Evolutionary conservation across 129 eudicot genomes (phyloP).

Genomic region (Helianthus tuberosus): DNA sequence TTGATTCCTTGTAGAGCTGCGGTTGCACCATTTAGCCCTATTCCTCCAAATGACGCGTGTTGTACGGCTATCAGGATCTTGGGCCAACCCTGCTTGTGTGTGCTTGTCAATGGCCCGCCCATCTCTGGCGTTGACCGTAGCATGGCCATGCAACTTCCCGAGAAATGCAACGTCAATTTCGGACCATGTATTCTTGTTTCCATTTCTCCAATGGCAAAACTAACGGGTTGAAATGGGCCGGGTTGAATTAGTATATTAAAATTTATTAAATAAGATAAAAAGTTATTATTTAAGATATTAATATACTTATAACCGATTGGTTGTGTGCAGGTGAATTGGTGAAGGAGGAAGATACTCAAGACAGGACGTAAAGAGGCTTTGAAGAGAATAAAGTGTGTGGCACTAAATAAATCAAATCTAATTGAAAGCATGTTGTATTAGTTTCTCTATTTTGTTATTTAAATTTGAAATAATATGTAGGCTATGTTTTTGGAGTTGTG

Average conservation of each 20-base stretch:
- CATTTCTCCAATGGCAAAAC: not conserved
- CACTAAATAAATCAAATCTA: conserved; percentile 29
- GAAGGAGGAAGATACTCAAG: conserved; percentile 18
- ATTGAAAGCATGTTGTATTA: conserved; percentile 28
- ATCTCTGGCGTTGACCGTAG: conserved; percentile 90
- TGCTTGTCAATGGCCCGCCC: conserved; percentile 95
- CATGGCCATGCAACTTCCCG: conserved; percentile 95
- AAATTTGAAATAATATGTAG: conserved; percentile 12
- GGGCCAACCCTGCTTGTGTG: conserved; percentile 94
- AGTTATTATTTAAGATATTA: not conserved
- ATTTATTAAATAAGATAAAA: too few species aligned
- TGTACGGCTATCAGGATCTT: conserved; percentile 74
- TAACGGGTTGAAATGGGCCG: not conserved
- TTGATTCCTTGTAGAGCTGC: conserved; percentile 87
- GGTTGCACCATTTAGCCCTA: conserved; percentile 83
- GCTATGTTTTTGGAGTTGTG: not conserved
- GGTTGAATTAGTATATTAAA: not conserved
- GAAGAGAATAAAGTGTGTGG: conserved; percentile 33
- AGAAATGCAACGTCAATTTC: conserved; percentile 78
- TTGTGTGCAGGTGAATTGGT: conserved; percentile 34
- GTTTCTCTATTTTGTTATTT: conserved; percentile 33
- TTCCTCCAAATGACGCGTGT: conserved; percentile 81
- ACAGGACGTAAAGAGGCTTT: conserved; percentile 24
- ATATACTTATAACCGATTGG: not conserved
- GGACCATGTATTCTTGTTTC: conserved; percentile 67